Evolutionary conservation across 345 rosid species (phyloP).

Genomic region (Eucalyptus polybractea): DNA sequence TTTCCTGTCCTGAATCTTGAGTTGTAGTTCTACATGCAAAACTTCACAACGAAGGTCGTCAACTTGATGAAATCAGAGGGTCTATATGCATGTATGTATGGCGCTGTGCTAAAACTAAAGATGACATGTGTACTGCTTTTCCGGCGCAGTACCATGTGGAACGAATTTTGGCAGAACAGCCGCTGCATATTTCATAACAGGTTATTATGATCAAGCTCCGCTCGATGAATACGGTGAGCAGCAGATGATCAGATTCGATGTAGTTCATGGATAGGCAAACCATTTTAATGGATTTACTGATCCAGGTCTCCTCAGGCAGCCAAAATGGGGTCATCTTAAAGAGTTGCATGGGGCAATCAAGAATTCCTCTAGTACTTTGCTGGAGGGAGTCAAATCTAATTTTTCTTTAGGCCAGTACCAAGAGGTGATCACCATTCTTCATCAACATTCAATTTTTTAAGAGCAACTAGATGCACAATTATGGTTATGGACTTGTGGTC

Average conservation of each 20-base stretch:
- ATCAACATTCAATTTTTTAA: not conserved
- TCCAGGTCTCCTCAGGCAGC: conserved; percentile 63
- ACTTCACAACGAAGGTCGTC: conserved; percentile 53
- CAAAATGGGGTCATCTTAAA: conserved; percentile 80
- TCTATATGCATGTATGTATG: conserved; percentile 18
- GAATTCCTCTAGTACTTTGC: conserved; percentile 30
- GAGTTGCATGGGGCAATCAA: conserved; percentile 60
- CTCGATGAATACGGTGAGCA: conserved; percentile 74
- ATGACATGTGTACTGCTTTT: not conserved
- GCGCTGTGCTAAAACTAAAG: not conserved
- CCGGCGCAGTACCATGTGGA: conserved; percentile 70
- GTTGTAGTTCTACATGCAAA: conserved; percentile 51
- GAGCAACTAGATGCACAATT: not conserved
- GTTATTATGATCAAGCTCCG: conserved; percentile 88
- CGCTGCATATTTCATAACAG: conserved; percentile 46
- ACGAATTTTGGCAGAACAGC: conserved; percentile 84
- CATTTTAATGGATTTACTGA: not conserved
- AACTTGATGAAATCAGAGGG: conserved; percentile 66
- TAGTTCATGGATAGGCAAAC: not conserved
- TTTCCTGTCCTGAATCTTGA: not conserved
- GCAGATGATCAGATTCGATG: not conserved
- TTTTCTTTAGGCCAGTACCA: conserved; percentile 55
- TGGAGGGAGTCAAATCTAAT: conserved; percentile 35
- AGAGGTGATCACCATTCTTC: conserved; percentile 13
- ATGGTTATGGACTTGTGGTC: not conserved